Conservation (phyloP, 1,284 basidiomycete species). For the Apiotrichum veenhuisii region DNA sequence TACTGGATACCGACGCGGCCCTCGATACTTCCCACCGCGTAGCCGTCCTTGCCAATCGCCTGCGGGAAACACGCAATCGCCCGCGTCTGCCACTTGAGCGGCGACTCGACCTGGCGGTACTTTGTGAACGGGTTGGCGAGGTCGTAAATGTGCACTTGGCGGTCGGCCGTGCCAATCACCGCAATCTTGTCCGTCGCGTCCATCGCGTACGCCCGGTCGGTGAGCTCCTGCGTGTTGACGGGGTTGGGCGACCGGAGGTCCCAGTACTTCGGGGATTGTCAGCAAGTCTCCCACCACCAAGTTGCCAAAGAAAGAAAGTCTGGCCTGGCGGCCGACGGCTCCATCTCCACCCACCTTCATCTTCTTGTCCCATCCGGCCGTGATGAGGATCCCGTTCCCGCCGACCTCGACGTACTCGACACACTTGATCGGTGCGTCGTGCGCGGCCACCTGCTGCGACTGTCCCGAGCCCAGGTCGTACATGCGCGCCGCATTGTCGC, state of each 20-base stretch:
- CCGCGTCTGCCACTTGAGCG: conserved; percentile 92
- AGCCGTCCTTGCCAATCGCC: conserved; percentile 58
- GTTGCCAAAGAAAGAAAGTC: no score
- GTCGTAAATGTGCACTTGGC: conserved; percentile 78
- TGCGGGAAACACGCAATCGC: conserved; percentile 77
- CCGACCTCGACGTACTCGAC: conserved; percentile 68
- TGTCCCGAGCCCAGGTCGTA: conserved; percentile 73
- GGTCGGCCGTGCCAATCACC: conserved; percentile 84
- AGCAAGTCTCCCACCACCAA: background rate
- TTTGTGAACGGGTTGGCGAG: conserved; percentile 64
- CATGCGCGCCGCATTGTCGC: conserved; percentile 77
- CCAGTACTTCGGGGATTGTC: conserved; percentile 75
- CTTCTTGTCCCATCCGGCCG: conserved; percentile 89
- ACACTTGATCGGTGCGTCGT: conserved; percentile 74
- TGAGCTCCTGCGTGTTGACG: conserved; percentile 71
- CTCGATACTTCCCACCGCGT: conserved; percentile 90
- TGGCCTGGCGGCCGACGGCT: no score
- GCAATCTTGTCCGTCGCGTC: conserved; percentile 52
- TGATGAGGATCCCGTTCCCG: conserved; percentile 60
- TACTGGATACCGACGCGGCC: conserved; percentile 94
- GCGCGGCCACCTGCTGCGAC: conserved; percentile 69
- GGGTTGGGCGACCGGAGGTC: conserved; percentile 71
- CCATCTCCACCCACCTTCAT: conserved; percentile 75
- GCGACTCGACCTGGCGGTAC: conserved; percentile 57
- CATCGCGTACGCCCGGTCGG: conserved; percentile 76